Base-by-base conservation (phyloP, 805 yeast genomes). In the Ogataea haglerorum region DNA sequence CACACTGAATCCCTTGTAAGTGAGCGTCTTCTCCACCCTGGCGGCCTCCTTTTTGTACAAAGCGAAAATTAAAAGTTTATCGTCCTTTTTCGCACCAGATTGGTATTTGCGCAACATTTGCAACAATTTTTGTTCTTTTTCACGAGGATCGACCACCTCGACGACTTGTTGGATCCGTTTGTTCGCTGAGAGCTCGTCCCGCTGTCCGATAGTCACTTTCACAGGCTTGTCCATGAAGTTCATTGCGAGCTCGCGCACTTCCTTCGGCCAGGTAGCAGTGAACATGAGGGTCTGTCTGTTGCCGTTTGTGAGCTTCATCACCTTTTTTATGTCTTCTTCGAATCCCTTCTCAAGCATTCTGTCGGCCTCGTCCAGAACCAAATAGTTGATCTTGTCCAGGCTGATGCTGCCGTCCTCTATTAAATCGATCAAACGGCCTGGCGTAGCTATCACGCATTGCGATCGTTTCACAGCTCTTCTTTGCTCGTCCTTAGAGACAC, bases 251-350 rank as follows among this genome's bases (percentile, higher is more conserved):
- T 88, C 95, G 59, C 98, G 82, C 25, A 93, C 98, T 67, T 91
- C 95, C 55, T 85, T 86, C n/a, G 99, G 99, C 99, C 99, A 93
- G 1, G 99, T 93, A n/a, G 99, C 99, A 8, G 99, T 91, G 67
- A 93, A 93, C 98, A 93, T 93, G 49, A 93, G 73, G 0, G 99
- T 93, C 66, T 91, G 98, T 68, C 98, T 74, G 21, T 73, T 55
- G 18, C 64, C 23, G 65, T 57, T 47, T 23, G 87, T 73, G 42
- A 71, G 68, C 33, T 82, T 76, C 59, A 93, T 79, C 50, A 93
- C 88, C 48, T 75, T 72, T 61, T 85, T 88, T 59, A 93, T 91
- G 65, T 91, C 99, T 61, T 91, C 95, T 67, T 95, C 98, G 57
- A 93, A 93, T 26, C 99, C 99, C 65, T 86, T 93, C 64, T 93